Percentiles rank a stretch among this genome's conserved stretches.
phyloP scores from a whole-genome alignment of 2,329 filamentous ascomycete species.

The Atkinsonella texensis region DNA sequence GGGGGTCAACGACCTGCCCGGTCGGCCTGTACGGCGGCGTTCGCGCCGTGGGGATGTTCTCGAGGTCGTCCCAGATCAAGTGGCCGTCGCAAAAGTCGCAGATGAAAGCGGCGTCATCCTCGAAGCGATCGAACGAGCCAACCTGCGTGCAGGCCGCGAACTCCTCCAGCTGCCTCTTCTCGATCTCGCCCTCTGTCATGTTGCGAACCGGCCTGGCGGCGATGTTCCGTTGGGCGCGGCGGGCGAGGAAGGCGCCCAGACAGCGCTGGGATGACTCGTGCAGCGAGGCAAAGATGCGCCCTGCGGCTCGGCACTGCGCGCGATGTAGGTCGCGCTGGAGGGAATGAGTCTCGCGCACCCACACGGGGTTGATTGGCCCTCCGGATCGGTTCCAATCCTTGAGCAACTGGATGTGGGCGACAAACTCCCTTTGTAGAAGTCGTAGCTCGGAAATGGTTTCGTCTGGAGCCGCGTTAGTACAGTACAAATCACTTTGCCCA shows the following conservation, averaged over 20 bases:
- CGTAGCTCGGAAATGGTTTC: slow-evolving; percentile 41
- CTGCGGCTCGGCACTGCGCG: slow-evolving; percentile 44
- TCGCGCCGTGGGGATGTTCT: slow-evolving; percentile 37
- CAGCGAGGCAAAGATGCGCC: slow-evolving; percentile 41
- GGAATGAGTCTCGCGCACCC: slow-evolving; percentile 38
- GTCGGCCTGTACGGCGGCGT: slow-evolving; percentile 16
- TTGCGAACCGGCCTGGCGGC: slow-evolving; percentile 4
- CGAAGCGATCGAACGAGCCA: slow-evolving; percentile 45
- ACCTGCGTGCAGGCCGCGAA: slow-evolving; percentile 37
- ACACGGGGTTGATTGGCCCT: slow-evolving; percentile 43
- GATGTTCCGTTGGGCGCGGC: slow-evolving; percentile 31
- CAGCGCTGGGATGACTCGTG: slow-evolving; percentile 37
- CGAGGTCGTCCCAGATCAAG: slow-evolving; percentile 45
- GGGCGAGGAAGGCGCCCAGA: slow-evolving; percentile 43
- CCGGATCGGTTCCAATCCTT: slow-evolving; percentile 42
- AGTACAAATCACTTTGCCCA: no score
- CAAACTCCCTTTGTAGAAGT: slow-evolving; percentile 31
- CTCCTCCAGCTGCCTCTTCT: slow-evolving; percentile 32
- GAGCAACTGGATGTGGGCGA: slow-evolving; percentile 36
- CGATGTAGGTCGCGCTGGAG: slow-evolving; percentile 42
- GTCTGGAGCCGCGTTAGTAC: slow-evolving; percentile 20
- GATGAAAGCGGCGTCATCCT: slow-evolving; percentile 42
- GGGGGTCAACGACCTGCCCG: slow-evolving; percentile 17
- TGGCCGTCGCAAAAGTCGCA: slow-evolving; percentile 52
- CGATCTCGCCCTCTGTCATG: slow-evolving; percentile 22